Base-by-base conservation (phyloP, 495 filamentous ascomycete species). In the Penicillium nucicola region DNA sequence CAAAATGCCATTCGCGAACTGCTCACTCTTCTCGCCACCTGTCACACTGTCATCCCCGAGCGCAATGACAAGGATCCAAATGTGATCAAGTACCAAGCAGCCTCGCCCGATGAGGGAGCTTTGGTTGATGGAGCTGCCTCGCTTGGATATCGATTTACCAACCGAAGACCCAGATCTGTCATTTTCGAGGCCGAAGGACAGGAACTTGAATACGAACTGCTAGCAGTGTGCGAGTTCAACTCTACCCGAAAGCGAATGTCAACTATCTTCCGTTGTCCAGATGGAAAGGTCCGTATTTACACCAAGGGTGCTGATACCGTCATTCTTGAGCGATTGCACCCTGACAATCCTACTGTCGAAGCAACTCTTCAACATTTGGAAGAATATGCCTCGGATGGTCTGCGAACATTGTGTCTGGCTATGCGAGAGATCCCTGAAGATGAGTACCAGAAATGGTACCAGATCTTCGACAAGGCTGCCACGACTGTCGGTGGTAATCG, bases 271-370 rank as follows among this genome's bases (percentile, higher is more conserved):
- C 84, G 93, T 20, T 96, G 93, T 61, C 95, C 95, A 1, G 95
- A 99, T 72, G 95, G 93, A 45, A 96, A 91, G 70, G 83, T 99
- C 42, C 79, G 92, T 32, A 83, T 87, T 53, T 99, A 96, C 64
- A 91, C 86, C 71, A 99, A 99, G 69, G 95, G 95, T 57, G 95
- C 95, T 35, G 95, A 99, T 65, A 99, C 95, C 2, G 95, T 99
- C 39, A 97, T 99, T 56, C 60, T 93, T 46, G 93, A 99, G 65
- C 86, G 95, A 9, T 75, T 97, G 9, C 80, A 83, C 48, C 70
- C 76, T 39, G 77, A 89, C 36, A 92, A 97, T 60, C 90, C 90
- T 1, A 88, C 86, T 47, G 85, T 93, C 10, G 95, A 99, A 55
- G 68, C 74, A 23, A 99, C 95, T 4, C 72, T 97, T 36, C 84